These are phyloP conservation scores for Globisporangium uncinulatum DNA, from an alignment of 352 stramenopile species.

Conservation along the genomic window DNA sequence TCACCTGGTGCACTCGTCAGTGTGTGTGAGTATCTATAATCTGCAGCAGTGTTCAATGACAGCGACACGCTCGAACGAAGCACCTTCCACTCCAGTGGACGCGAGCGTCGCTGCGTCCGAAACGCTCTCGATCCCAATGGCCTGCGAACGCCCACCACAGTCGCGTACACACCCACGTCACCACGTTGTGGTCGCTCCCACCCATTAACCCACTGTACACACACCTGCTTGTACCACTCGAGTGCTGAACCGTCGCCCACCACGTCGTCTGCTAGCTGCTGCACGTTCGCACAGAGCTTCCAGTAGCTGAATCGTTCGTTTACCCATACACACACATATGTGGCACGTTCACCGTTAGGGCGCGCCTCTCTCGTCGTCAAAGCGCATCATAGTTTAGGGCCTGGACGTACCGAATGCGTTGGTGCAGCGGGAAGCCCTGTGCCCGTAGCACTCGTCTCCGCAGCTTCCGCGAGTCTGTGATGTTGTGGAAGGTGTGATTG, in stretches of 20 bases:
- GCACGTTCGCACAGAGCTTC: constrained; percentile 24
- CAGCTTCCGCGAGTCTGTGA: constrained; percentile 26
- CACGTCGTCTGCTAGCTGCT: constrained; percentile 20
- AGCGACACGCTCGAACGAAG: neutral
- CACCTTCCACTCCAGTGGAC: constrained; percentile 61
- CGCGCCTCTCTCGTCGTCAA: neutral
- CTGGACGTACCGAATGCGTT: constrained; percentile 21
- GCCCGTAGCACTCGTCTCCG: constrained; percentile 16
- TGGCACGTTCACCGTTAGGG: neutral
- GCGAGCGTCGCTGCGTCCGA: constrained; percentile 31
- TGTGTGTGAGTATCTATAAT: neutral
- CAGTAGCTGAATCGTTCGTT: constrained; percentile 20
- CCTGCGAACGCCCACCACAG: constrained; percentile 15
- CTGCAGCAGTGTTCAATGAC: neutral
- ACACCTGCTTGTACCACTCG: constrained; percentile 25
- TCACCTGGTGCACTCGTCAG: constrained; percentile 31
- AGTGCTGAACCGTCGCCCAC: constrained; percentile 3
- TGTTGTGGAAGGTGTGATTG: constrained; percentile 15
- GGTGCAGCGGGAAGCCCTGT: constrained; percentile 18
- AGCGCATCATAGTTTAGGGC: neutral
- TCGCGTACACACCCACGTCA: neutral
- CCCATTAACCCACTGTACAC: neutral
- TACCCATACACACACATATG: constrained; percentile 7
- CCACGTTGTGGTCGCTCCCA: neutral
- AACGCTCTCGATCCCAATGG: constrained; percentile 31